Evolutionary conservation across 352 stramenopile genomes (phyloP), one percentile per base, ranked within the genome.

Genomic region (Phytophthora cryptogea): DNA sequence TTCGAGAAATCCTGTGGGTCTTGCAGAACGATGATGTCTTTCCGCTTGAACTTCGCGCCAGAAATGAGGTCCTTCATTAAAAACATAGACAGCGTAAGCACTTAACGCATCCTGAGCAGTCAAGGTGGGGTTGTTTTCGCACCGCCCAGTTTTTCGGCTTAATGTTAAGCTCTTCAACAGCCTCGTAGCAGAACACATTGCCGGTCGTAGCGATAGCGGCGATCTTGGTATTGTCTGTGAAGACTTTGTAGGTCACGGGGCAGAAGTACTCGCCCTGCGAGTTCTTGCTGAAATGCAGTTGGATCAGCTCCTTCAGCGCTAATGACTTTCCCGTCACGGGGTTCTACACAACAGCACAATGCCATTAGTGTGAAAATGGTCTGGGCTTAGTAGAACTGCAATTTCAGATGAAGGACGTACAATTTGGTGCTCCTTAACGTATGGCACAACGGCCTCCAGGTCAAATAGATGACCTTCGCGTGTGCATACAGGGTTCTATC

Each of bases 111-210:
- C 30, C 13, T 41, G 10, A 32, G n/a, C 28, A 44, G 10, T 47
- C 26, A n/a, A n/a, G 4, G 7, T 41, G 16, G 6, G 9, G 2
- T 1, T 20, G 13, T 17, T 43, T 57, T 27, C 66, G 30, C 32
- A 92, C 83, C 43, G 84, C 84, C 77, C 92, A 98, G 79, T 98
- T 99, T 70, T 99, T 99, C 5, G 92, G 60, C 73, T 99, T 99
- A 66, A 99, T 86, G 75, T 99, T 99, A 20, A 99, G 89, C 74
- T 99, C 97, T 35, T 98, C 78, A 46, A 99, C 89, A 5, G 97
- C 97, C 44, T 99, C 96, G 54, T 97, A 98, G 28, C 89, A 90
- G 60, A 97, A 99, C 10, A 99, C 97, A 74, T 99, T 99, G n/a
- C 85, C 83, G 7, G 83, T 94, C 3, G 84, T 80, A 13, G 79